Evolutionary conservation across 2,329 filamentous ascomycete species (phyloP).

Genomic region (Trichoderma koningii): DNA sequence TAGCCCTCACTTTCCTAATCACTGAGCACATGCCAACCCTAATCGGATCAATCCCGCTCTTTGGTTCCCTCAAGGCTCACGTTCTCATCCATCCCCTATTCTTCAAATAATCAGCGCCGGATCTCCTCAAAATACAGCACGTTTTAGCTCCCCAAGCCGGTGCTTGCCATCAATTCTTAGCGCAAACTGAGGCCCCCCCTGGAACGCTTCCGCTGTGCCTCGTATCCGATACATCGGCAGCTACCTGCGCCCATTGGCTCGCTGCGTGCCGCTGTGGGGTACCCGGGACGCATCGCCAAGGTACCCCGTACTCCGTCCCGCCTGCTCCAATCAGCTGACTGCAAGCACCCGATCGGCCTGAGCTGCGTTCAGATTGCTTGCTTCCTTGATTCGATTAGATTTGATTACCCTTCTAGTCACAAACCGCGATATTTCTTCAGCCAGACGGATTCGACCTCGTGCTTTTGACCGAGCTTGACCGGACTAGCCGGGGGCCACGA

Average conservation of each 20-base stretch:
- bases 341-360: background rate
- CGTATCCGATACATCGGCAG: background rate
- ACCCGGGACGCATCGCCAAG: background rate
- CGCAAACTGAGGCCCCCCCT: background rate
- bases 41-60: no score
- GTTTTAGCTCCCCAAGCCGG: background rate
- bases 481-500: no score
- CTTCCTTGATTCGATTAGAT: no score
- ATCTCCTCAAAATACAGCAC: background rate
- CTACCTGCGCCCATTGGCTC: background rate
- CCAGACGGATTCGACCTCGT: no score
- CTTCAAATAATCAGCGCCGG: no score
- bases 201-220: background rate
- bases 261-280: slow-evolving; percentile 7
- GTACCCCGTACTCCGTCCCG: background rate
- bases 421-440: no score
- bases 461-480: no score
- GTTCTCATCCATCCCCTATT: no score
- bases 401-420: background rate
- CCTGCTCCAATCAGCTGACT: slow-evolving; percentile 22
- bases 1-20: no score
- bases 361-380: no score
- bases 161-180: background rate
- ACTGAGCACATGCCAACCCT: no score
- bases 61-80: no score